Percentiles rank a stretch among this genome's conserved stretches.
Conservation (phyloP, 1,284 basidiomycete species). For the Malassezia caprae region DNA sequence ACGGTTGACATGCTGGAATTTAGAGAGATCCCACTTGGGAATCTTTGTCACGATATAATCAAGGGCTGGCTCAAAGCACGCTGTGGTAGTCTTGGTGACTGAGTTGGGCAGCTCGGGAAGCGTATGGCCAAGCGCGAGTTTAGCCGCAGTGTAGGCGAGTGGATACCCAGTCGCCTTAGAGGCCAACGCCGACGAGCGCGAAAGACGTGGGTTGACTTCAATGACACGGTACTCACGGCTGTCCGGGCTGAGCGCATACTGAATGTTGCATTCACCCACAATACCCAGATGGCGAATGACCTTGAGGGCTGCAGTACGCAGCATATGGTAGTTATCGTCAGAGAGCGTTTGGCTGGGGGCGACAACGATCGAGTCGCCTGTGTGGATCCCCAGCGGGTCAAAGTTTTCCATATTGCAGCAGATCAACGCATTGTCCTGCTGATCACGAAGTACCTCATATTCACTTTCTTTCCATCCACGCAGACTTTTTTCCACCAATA, state of each 20-base stretch:
- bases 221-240: conserved; percentile 95
- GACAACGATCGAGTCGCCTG: conserved; percentile 99
- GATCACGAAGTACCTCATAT: conserved; percentile 97
- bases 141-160: conserved; percentile 96
- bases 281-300: conserved; percentile 95
- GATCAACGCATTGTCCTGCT: conserved; percentile 74
- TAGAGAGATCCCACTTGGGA: conserved; percentile 95
- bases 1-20: conserved; percentile 91
- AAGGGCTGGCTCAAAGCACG: conserved; percentile 97
- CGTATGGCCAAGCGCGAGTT: conserved; percentile 96
- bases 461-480: conserved; percentile 99
- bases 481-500: conserved; percentile 93
- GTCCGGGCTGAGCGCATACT: conserved; percentile 91
- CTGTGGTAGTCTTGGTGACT: conserved; percentile 97
- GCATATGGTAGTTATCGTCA: conserved; percentile 94
- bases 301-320: conserved; percentile 92
- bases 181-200: conserved; percentile 63
- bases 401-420: conserved; percentile 99
- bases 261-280: conserved; percentile 96
- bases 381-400: conserved; percentile 95
- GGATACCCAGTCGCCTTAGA: conserved; percentile 99
- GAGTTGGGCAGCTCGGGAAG: conserved; percentile 96
- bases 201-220: conserved; percentile 49
- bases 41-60: conserved; percentile 99
- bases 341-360: conserved; percentile 95